Percentiles rank a stretch among this genome's conserved stretches.
Conservation (phyloP, 2,329 filamentous ascomycete genomes). For the Cercospora brassicicola region DNA sequence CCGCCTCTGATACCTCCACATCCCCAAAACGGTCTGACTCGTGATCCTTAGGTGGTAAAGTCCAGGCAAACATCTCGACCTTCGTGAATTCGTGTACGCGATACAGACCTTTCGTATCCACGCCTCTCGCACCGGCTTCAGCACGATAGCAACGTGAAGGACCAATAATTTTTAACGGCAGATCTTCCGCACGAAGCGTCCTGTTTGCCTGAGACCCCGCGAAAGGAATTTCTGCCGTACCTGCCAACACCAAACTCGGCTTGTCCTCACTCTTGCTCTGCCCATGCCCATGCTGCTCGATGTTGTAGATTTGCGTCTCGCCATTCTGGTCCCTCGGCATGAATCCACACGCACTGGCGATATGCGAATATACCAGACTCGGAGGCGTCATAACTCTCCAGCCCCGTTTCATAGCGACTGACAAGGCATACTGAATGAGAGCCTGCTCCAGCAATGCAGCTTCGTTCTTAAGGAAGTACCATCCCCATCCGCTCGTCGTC, state of each 20-base stretch:
- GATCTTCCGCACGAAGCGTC: constrained; percentile 61
- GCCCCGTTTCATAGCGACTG: constrained; percentile 67
- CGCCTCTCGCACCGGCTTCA: constrained; percentile 85
- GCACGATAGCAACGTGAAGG: constrained; percentile 92
- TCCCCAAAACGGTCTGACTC: constrained; percentile 33
- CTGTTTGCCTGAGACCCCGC: constrained; percentile 83
- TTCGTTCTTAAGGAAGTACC: constrained; percentile 94
- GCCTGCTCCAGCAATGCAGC: constrained; percentile 94
- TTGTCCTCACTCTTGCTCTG: constrained; percentile 58
- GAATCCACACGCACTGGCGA: constrained; percentile 89
- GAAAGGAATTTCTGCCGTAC: constrained; percentile 91
- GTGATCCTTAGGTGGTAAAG: constrained; percentile 41
- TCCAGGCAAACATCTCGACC: constrained; percentile 97
- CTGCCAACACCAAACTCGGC: constrained; percentile 74
- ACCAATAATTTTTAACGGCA: constrained; percentile 79
- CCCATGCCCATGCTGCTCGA: constrained; percentile 64
- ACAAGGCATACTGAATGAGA: constrained; percentile 80
- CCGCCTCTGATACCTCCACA: constrained; percentile 42
- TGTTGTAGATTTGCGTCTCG: constrained; percentile 86
- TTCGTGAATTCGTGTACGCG: constrained; percentile 98
- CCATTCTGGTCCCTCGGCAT: constrained; percentile 86
- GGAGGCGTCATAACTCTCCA: constrained; percentile 84
- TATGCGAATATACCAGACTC: constrained; percentile 86
- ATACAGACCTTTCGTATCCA: constrained; percentile 91
- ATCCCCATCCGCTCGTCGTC: constrained; percentile 89